Conservation (phyloP, 2,329 filamentous ascomycete genomes). For the Fonsecaea pedrosoi region DNA sequence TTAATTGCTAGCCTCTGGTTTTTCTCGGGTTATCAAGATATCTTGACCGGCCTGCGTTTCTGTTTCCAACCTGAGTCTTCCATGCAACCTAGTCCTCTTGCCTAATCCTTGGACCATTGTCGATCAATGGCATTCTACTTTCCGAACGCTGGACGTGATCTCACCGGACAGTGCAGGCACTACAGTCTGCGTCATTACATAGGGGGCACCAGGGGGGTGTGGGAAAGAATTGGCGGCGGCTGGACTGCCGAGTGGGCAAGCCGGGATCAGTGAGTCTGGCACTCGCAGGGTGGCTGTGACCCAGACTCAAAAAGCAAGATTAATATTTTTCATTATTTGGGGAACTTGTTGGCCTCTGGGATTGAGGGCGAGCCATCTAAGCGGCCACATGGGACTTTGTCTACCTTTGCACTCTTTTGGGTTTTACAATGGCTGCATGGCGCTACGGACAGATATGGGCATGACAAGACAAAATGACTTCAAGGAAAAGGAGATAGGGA, state of each 20-base stretch:
- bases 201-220: background rate
- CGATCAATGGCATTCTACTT: constrained; percentile 5
- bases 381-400: constrained; percentile 6
- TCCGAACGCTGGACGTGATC: constrained; percentile 5
- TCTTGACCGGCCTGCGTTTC: background rate
- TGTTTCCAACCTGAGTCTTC: constrained; percentile 7
- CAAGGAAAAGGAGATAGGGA: background rate
- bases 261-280: background rate
- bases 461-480: background rate
- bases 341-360: background rate
- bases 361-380: background rate
- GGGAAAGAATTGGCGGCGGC: constrained; percentile 1
- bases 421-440: constrained; percentile 16
- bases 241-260: background rate
- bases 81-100: background rate
- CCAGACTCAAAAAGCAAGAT: constrained; percentile 5
- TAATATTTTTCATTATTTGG: background rate
- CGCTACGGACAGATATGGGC: constrained; percentile 1
- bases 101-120: constrained; percentile 10
- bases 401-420: background rate
- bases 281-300: background rate
- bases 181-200: background rate
- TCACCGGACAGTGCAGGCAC: background rate
- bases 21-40: background rate
- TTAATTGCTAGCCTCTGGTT: constrained; percentile 4